These are phyloP conservation scores for Lactarius tabidus DNA, from an alignment of 768 basidiomycete genomes.

Conservation along the genomic window DNA sequence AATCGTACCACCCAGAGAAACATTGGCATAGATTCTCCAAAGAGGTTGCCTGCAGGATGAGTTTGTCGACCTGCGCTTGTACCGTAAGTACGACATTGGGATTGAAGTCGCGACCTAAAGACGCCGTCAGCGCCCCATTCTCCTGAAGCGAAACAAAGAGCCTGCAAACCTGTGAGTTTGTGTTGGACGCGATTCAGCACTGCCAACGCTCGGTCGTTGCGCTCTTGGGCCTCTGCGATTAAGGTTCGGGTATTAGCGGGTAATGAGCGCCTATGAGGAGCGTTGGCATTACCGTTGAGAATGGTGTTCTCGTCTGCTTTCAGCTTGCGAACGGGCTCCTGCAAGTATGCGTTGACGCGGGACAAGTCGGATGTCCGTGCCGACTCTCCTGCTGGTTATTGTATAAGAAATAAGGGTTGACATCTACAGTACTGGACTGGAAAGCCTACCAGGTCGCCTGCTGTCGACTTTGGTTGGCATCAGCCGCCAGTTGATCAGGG, in stretches of 20 bases:
- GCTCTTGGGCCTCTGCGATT: constrained; percentile 67
- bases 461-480: constrained; percentile 80
- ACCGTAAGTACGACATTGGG: constrained; percentile 71
- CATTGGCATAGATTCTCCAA: constrained; percentile 95
- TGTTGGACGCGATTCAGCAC: constrained; percentile 95
- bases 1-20: constrained; percentile 83
- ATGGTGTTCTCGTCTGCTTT: constrained; percentile 94
- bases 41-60: constrained; percentile 91
- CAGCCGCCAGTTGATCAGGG: constrained; percentile 94
- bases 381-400: constrained; percentile 43
- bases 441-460: constrained; percentile 55
- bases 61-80: constrained; percentile 82
- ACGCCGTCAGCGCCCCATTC: background rate
- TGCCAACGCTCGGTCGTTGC: constrained; percentile 84
- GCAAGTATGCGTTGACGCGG: constrained; percentile 66
- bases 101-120: constrained; percentile 86
- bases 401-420: constrained; percentile 3
- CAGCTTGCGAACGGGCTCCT: constrained; percentile 74
- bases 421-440: constrained; percentile 14
- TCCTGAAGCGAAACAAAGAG: background rate
- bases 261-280: no score
- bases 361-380: constrained; percentile 59
- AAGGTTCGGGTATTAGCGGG: background rate
- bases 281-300: constrained; percentile 62
- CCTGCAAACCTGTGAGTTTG: constrained; percentile 77